Percentiles rank a stretch among this genome's conserved stretches.
phyloP scores from a whole-genome alignment of 306 rosid species.

The Vigna mungo region DNA sequence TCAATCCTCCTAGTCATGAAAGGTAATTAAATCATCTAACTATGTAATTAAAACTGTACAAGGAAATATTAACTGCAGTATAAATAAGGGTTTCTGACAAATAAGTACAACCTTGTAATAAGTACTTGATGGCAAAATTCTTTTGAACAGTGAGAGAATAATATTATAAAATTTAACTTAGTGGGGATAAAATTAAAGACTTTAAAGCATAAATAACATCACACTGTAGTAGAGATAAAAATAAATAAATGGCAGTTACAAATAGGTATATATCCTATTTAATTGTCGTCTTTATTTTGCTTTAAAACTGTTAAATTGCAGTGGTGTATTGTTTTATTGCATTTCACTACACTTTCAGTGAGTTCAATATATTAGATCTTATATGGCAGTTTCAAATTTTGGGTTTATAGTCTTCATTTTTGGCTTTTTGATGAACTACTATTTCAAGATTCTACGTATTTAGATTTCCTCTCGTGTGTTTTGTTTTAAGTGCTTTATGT shows the following conservation, averaged over 20 bases:
- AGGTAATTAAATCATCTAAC: too few species aligned
- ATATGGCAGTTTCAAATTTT: background rate
- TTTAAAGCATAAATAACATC: background rate
- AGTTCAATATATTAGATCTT: background rate
- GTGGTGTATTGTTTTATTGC: constrained; percentile 1
- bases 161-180: background rate
- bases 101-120: constrained; percentile 10
- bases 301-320: background rate
- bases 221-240: background rate
- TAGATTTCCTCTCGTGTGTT: background rate
- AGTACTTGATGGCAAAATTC: background rate
- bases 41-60: too few species aligned
- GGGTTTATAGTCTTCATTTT: too few species aligned
- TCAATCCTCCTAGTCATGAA: too few species aligned
- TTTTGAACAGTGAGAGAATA: background rate
- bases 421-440: too few species aligned
- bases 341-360: background rate
- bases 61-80: too few species aligned
- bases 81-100: too few species aligned
- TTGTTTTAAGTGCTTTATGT: background rate
- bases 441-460: background rate
- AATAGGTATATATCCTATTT: background rate
- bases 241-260: background rate
- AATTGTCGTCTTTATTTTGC: background rate
- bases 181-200: background rate